phyloP scores from a whole-genome alignment of 306 rosid species.

The Cucurbita ficifolia region DNA sequence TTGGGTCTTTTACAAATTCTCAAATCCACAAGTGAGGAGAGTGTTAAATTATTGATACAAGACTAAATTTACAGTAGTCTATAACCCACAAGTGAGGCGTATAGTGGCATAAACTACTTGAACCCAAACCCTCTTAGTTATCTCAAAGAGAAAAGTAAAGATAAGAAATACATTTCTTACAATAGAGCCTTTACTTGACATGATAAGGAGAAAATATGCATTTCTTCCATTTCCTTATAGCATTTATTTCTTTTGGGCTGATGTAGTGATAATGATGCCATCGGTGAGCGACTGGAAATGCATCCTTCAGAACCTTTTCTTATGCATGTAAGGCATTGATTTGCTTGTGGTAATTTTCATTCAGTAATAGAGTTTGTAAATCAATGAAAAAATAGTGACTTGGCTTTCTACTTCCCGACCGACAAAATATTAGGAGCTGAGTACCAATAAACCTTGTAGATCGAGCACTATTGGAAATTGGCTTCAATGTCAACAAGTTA shows the following conservation, averaged over 20 bases:
- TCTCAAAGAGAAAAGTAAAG: not conserved
- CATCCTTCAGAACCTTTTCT: slow-evolving; percentile 26
- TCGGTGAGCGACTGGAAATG: slow-evolving; percentile 38
- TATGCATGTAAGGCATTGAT: slow-evolving; percentile 30
- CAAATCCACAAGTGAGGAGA: not conserved
- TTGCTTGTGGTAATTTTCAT: slow-evolving; percentile 7
- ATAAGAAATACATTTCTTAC: not conserved
- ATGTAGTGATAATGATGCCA: slow-evolving; percentile 38
- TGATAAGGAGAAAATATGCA: not conserved
- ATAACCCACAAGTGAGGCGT: no score
- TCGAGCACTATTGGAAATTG: slow-evolving; percentile 53
- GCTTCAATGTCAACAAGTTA: slow-evolving; percentile 68
- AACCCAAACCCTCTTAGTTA: not conserved
- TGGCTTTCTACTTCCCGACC: not conserved
- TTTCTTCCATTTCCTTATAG: slow-evolving; percentile 8
- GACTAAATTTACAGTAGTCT: no score
- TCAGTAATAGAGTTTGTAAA: not conserved
- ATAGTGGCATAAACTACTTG: not conserved
- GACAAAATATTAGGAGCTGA: slow-evolving; percentile 29
- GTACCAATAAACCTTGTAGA: slow-evolving; percentile 20
- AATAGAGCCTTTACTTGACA: not conserved
- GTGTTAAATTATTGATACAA: not conserved
- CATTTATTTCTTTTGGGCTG: slow-evolving; percentile 13
- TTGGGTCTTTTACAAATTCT: not conserved
- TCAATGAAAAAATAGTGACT: not conserved